These are phyloP conservation scores for Erythrophleum fordii DNA, from an alignment of 306 rosid species.

Conservation along the genomic window DNA sequence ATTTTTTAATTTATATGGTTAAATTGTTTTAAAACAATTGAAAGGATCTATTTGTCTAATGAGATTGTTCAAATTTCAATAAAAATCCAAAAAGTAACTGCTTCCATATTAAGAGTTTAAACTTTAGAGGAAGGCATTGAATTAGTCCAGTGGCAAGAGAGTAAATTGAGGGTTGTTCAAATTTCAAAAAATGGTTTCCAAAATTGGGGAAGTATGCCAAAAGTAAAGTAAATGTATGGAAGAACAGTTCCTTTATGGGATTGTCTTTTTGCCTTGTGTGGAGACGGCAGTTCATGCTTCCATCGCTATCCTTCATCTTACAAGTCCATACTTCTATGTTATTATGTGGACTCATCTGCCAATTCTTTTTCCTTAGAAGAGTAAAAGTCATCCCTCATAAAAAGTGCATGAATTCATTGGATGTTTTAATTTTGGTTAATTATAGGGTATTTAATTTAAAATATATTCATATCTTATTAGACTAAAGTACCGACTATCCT, in stretches of 20 bases:
- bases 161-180: neutral
- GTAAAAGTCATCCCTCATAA: neutral
- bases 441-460: neutral
- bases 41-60: no score
- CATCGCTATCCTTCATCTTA: neutral
- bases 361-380: neutral
- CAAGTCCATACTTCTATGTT: neutral
- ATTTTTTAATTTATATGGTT: no score
- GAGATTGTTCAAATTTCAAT: neutral
- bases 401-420: neutral
- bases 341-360: neutral
- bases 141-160: slow-evolving; percentile 21
- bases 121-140: slow-evolving; percentile 1
- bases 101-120: slow-evolving; percentile 4
- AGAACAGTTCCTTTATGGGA: slow-evolving; percentile 33
- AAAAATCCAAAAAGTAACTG: neutral
- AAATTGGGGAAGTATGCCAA: slow-evolving; percentile 38
- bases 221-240: slow-evolving; percentile 24
- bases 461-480: no score
- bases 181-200: slow-evolving; percentile 29
- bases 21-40: no score
- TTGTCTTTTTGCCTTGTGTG: slow-evolving; percentile 36
- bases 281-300: neutral
- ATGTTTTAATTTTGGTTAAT: neutral
- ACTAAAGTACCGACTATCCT: no score